Conservation (phyloP, 371 early-diverging fungal genomes). For the Circinella umbellata region DNA sequence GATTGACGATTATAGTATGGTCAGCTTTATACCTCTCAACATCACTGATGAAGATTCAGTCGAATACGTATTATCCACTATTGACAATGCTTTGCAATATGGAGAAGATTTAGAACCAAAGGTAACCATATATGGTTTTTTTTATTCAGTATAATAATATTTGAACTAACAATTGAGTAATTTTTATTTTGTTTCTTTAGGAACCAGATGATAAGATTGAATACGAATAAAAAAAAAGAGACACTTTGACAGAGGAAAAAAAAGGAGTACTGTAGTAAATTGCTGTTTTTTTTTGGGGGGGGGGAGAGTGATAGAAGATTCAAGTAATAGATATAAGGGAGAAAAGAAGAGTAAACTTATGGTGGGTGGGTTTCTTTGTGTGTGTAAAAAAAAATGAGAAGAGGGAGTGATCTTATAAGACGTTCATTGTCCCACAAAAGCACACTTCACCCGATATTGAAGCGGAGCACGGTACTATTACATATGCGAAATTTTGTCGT, state of each 20-base stretch:
- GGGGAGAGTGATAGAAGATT: slow-evolving; percentile 35
- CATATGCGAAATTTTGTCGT: slow-evolving; percentile 4
- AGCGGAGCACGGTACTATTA: neutral
- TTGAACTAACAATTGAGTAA: neutral
- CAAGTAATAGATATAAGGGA: neutral
- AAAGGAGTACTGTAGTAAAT: neutral
- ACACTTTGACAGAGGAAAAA: slow-evolving; percentile 3
- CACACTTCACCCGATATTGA: slow-evolving; percentile 7
- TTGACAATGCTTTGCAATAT: slow-evolving; percentile 96
- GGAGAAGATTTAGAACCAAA: slow-evolving; percentile 97
- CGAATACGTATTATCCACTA: slow-evolving; percentile 80
- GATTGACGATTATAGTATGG: slow-evolving; percentile 97
- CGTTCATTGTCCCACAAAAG: neutral
- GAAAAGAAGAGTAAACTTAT: neutral
- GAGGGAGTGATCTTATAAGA: neutral
- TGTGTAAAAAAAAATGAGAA: neutral
- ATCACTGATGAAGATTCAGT: slow-evolving; percentile 95
- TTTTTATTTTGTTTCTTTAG: neutral
- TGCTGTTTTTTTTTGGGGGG: slow-evolving; percentile 5
- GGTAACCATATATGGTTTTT: slow-evolving; percentile 39
- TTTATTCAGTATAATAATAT: neutral
- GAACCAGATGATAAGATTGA: slow-evolving; percentile 18
- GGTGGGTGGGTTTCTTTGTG: neutral
- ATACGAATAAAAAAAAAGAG: slow-evolving; percentile 4
- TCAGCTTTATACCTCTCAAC: slow-evolving; percentile 93